Evolutionary conservation across 2,329 filamentous ascomycete species (phyloP), one percentile per base, ranked within the genome.

Genomic region (Sphaceloma murrayae): DNA sequence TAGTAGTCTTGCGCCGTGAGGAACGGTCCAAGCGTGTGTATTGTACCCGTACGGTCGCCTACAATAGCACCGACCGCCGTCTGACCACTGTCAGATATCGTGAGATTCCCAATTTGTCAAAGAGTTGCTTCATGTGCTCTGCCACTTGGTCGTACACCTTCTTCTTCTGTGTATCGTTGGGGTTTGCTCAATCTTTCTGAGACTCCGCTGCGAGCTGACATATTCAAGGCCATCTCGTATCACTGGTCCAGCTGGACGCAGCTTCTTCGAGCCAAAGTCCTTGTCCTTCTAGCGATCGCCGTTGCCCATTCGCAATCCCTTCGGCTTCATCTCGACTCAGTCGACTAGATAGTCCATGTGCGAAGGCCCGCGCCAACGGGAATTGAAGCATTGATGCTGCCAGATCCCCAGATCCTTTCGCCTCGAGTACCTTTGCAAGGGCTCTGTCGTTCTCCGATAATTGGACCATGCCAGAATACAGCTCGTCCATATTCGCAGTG

Each of bases 401-500:
- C 9, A 31, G 29, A 2, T 31, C 5, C 4, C n/a, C n/a, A n/a
- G n/a, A n/a, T 5, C 29, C 29, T 31, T 31, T 31, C 4, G n/a
- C 29, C 16, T 14, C 3, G 2, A 31, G n/a, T 11, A 31, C 2
- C 4, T 4, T 8, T 31, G 29, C 29, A 5, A 31, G 29, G n/a
- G 29, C 29, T 14, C 29, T 32, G 13, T 40, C 45, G n/a, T 24
- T 17, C 2, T 18, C 18, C 7, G 45, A 31, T 4, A 39, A 5
- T 17, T 31, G 26, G 9, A 22, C 17, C 3, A 22, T 18, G 2
- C 16, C 18, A 14, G 45, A 33, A 21, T 43, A 30, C 10, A 43
- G 21, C 27, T 21, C 14, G 9, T 16, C 16, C 3, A 34, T 16
- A 30, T 47, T 16, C 13, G 45, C 45, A 4, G 45, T 47, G 9